Evolutionary conservation across 192 early-diverging fungal species (phyloP), one percentile per base, ranked within the genome.

Genomic region (Coemansia sp.): DNA sequence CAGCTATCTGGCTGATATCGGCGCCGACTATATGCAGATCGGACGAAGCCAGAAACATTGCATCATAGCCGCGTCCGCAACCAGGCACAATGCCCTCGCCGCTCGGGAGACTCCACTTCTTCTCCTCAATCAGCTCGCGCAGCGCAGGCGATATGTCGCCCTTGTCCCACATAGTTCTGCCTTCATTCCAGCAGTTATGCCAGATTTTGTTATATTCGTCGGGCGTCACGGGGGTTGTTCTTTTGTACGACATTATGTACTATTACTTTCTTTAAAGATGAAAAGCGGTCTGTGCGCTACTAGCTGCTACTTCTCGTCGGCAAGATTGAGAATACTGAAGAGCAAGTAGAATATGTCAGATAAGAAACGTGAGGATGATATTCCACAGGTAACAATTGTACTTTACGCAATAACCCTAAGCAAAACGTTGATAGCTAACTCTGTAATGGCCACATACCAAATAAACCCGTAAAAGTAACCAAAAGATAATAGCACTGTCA

Each of bases 51-150:
- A 94, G 76, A 63, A 82, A 89, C 76, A 91, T 79, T 38, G 92
- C 91, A 68, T 96, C 94, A 68, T 91, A 90, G 18, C 92, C 89
- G 18, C 70, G 61, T 12, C 81, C 81, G 50, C 81, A 84, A 23
- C 81, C 81, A 5, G 81, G 81, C 13, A 84, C 81, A 1, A 84
- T 69, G 56, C 70, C 81, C 15, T 40, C 59, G 12, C 81, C 76
- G 42, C 23, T 54, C 11, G 81, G 81, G 11, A 84, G 71, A 64
- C 64, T 57, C 76, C 75, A 84, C n/a, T 70, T 43, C 45, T 76
- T 79, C 38, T 84, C 75, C n/a, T 65, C 56, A 32, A 84, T 75
- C 23, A 84, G 68, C 58, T 84, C 67, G 52, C 70, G 73, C 42
- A 84, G 70, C 5, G 81, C 81, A 8, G 81, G 81, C 11, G 76